These are phyloP conservation scores for Arthrobotrys iridis DNA, from an alignment of 2,329 filamentous ascomycete species.

Conservation along the genomic window DNA sequence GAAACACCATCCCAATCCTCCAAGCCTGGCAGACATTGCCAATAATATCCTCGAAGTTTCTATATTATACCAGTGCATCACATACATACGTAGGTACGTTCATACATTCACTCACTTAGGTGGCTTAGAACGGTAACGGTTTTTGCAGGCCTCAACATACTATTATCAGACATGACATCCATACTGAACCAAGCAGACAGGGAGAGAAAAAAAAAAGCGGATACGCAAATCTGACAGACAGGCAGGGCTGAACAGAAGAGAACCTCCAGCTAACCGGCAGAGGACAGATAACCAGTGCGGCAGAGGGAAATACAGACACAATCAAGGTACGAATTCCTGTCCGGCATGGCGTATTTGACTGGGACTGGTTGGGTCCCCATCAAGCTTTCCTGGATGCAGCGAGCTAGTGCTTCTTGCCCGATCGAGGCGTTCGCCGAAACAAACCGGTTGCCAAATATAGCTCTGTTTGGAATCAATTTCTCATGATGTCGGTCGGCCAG, in stretches of 20 bases:
- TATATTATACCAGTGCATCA: too few species aligned
- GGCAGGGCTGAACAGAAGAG: slow-evolving; percentile 8
- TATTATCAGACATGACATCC: too few species aligned
- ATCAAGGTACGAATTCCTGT: slow-evolving; percentile 18
- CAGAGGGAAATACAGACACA: neutral
- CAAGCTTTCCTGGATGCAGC: slow-evolving; percentile 19
- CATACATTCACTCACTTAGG: too few species aligned
- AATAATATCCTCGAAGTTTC: too few species aligned
- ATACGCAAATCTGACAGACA: slow-evolving; percentile 10
- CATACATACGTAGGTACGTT: too few species aligned
- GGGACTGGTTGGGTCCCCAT: neutral
- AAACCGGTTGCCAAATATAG: slow-evolving; percentile 9
- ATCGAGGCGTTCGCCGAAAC: slow-evolving; percentile 12
- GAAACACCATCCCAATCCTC: neutral
- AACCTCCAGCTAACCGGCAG: neutral
- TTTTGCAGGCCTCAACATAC: too few species aligned
- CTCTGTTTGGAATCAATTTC: neutral
- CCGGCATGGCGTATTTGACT: neutral
- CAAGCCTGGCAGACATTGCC: too few species aligned
- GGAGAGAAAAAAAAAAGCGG: neutral
- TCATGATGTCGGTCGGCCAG: too few species aligned
- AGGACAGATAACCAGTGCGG: slow-evolving; percentile 4
- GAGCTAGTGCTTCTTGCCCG: slow-evolving; percentile 8
- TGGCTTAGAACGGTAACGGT: too few species aligned
- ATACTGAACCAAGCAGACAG: too few species aligned